Base-by-base conservation (phyloP, 306 rosid genomes). In the Medicago ruthenica region DNA sequence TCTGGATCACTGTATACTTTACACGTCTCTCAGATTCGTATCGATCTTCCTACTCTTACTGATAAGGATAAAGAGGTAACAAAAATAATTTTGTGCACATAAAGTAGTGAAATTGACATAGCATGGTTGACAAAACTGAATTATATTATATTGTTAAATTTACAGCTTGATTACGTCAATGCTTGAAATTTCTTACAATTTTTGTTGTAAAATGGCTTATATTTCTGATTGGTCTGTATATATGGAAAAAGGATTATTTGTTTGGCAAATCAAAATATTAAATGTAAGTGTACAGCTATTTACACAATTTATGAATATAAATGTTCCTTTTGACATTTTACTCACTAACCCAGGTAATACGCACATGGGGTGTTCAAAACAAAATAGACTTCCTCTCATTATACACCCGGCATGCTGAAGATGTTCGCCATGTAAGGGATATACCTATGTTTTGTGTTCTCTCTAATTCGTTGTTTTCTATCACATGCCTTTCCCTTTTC, bases 11-110 rank as follows among this genome's bases (percentile, higher is more conserved):
- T 96, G 86, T 96, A 90, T 85, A 96, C 99, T 75, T 59, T 96
- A 77, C 99, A 96, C 68, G 96, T 86, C 60, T 96, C 97, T 83
- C 98, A 96, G 87, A 83, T 89, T 77, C 99, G 14, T 36, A 96
- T 96, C 57, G 92, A 90, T 27, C 79, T 92, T 79, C 99, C 99
- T 54, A 92, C 96, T 22, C 97, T 96, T 50, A 79, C 97, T 18
- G 89, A 85, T 57, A 74, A 74, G 75, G 99, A 96, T 82, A 92
- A 92, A 87, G 87, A 96, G 97, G 99, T 88, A 81, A 82, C 20
- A 20, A 53, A 55, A 6, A 37, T 12, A 75, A 22, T 18, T 61
- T 34, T 71, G 67, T 60, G 50, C 13, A 13, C 27, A 42, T 50
- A 13, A 81, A 70, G 9, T 67, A 50, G 63, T 8, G 79, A 59